Conservation (phyloP, 441 rosid species). For the Biscutella laevigata region DNA sequence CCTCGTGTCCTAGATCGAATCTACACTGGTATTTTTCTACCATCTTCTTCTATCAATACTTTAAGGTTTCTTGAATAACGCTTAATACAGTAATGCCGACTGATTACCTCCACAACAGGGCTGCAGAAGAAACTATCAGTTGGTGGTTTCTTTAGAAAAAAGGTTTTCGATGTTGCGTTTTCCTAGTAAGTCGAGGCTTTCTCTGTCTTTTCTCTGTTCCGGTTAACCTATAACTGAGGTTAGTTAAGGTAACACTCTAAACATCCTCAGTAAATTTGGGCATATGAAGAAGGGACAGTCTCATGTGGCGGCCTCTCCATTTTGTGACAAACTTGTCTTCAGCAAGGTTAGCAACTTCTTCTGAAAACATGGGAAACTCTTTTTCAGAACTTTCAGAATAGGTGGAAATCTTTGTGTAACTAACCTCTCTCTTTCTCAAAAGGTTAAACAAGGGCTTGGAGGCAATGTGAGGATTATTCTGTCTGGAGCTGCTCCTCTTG, state of each 20-base stretch:
- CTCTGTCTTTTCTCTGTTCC: not conserved
- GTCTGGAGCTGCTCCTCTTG: constrained; percentile 94
- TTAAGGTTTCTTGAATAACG: not conserved
- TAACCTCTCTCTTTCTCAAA: not conserved
- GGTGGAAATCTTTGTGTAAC: not conserved
- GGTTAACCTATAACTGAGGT: not conserved
- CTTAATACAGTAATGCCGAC: not conserved
- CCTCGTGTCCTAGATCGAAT: constrained; percentile 95
- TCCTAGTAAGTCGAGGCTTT: constrained; percentile 52
- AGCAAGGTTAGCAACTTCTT: constrained; percentile 48
- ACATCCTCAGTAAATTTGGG: constrained; percentile 46
- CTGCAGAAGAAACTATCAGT: constrained; percentile 63
- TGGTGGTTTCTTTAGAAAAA: constrained; percentile 54
- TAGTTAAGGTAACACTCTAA: not conserved
- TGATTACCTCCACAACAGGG: constrained; percentile 41
- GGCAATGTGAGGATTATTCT: constrained; percentile 76
- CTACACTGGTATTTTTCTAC: constrained; percentile 47
- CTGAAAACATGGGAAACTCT: not conserved
- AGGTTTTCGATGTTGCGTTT: constrained; percentile 61
- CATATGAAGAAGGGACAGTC: constrained; percentile 55
- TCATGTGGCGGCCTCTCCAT: constrained; percentile 66
- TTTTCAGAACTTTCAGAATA: not conserved
- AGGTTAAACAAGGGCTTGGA: constrained; percentile 85
- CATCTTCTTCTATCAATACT: not conserved
- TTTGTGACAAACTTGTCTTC: constrained; percentile 82